A percentile compares a stretch with the other conserved stretches of the same genome.
These are phyloP conservation scores for Peronosclerospora sorghi DNA, from an alignment of 352 stramenopile genomes.

Conservation along the genomic window DNA sequence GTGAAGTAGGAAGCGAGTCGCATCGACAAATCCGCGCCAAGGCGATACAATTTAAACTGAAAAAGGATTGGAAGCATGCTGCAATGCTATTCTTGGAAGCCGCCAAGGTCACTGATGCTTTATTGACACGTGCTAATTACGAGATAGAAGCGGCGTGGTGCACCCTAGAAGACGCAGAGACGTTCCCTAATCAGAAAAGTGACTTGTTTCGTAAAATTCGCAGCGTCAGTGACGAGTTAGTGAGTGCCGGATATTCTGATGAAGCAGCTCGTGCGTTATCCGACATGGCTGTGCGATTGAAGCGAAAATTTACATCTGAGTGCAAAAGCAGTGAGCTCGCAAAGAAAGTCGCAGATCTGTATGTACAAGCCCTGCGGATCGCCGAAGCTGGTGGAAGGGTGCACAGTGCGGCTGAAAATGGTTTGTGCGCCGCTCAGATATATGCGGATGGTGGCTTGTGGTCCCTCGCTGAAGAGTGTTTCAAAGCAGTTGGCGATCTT, in stretches of 20 bases:
- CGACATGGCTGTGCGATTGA: conserved; percentile 47
- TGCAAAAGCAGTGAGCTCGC: conserved; percentile 23
- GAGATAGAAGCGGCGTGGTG: conserved; percentile 58
- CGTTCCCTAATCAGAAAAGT: conserved; percentile 27
- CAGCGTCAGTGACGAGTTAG: conserved; percentile 45
- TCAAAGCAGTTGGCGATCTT: conserved; percentile 42
- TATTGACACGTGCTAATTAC: conserved; percentile 39
- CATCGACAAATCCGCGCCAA: conserved; percentile 45
- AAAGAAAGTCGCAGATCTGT: conserved; percentile 34
- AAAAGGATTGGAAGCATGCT: conserved; percentile 58
- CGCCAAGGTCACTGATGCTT: conserved; percentile 21
- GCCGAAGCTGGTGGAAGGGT: conserved; percentile 42
- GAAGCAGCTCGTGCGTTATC: conserved; percentile 48
- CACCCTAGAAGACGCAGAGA: conserved; percentile 37
- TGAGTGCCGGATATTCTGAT: conserved; percentile 49
- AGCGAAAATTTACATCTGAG: conserved; percentile 49
- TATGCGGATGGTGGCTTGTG: conserved; percentile 48
- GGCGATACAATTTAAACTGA: conserved; percentile 57
- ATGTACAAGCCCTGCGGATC: conserved; percentile 41
- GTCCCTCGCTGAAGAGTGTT: conserved; percentile 39
- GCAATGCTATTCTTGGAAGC: conserved; percentile 41
- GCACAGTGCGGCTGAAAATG: conserved; percentile 39
- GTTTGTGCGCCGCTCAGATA: conserved; percentile 30
- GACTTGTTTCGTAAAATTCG: conserved; percentile 32
- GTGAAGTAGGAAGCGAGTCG: conserved; percentile 16